Base-by-base conservation (phyloP, 192 early-diverging fungal species). In the Chytriomyces sp. region DNA sequence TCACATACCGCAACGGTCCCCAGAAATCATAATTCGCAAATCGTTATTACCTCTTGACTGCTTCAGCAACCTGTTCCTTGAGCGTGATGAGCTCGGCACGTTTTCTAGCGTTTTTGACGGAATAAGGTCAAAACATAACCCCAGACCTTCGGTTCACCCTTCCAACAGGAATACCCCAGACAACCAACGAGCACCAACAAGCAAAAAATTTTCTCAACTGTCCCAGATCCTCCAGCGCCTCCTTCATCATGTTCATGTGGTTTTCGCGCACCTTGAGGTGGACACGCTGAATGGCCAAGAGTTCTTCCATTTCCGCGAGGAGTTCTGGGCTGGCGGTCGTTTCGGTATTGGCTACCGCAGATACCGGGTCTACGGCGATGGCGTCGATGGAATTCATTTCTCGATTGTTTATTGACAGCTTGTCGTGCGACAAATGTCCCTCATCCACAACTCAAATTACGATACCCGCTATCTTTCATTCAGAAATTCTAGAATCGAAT, bases 191-290 rank as follows among this genome's bases (percentile, higher is more conserved):
- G 22, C 44, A 49, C 44, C 17, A 44, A 10, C 8, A 49, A 49
- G 31, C 31, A 37, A 65, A 32, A 31, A 28, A 59, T 12, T 25
- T 30, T 44, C 62, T 38, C 44, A 39, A 70, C 68, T 70, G 28
- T 5, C 22, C 39, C 12, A 70, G 56, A 70, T 70, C 68, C 39
- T 17, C 56, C 7, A 70, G 28, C n/a, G 68, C 68, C 7, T 57
- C 54, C 8, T 39, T 14, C 68, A 70, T 70, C 19, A 70, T 59
- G 37, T 70, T 33, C 68, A 70, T 70, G 55, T 70, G 68, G 39
- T 8, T 26, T 32, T 70, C 68, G 6, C 68, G 31, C 19, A 59
- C 68, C 31, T 59, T 70, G 17, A 70, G 56, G 56, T 70, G 68
- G 5, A 40, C 33, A 25, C 68, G 68, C 28, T 70, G 68, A 26